Conservation (phyloP, 805 yeast species). For the Naumovozyma castellii region DNA sequence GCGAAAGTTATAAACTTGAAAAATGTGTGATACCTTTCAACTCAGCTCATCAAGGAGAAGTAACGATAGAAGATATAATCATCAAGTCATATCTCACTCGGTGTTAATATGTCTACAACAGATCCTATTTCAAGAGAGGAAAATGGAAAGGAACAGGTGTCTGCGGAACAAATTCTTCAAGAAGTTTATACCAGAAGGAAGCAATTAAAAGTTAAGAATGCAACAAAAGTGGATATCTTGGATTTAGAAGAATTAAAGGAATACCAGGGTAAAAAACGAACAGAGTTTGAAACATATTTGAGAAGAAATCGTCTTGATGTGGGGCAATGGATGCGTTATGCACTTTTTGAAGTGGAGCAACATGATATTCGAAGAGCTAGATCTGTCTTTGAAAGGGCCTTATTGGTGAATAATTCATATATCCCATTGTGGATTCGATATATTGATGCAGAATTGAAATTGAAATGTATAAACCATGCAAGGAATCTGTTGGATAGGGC, state of each 20-base stretch:
- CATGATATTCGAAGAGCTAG: constrained; percentile 73
- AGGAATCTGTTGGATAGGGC: constrained; percentile 77
- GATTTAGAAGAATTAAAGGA: constrained; percentile 79
- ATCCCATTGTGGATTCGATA: constrained; percentile 83
- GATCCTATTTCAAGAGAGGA: neutral
- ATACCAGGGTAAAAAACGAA: constrained; percentile 63
- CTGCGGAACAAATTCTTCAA: constrained; percentile 53
- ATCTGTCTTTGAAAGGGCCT: constrained; percentile 79
- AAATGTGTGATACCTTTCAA: too few relatives aligned
- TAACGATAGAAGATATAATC: too few relatives aligned
- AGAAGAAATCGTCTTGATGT: constrained; percentile 72
- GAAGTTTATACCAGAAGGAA: constrained; percentile 45
- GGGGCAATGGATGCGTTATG: constrained; percentile 89
- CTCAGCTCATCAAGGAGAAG: too few relatives aligned
- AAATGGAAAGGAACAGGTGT: constrained; percentile 39
- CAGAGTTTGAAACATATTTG: constrained; percentile 79
- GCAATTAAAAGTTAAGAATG: constrained; percentile 26
- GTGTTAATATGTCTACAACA: neutral
- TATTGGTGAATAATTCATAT: constrained; percentile 63
- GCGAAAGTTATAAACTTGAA: too few relatives aligned
- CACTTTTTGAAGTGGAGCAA: constrained; percentile 75
- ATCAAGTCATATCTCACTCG: too few relatives aligned
- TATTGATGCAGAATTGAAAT: constrained; percentile 64
- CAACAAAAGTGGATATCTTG: constrained; percentile 37
- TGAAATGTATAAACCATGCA: constrained; percentile 76